Evolutionary conservation across 2,329 filamentous ascomycete genomes (phyloP).

Genomic region (Lomentospora prolificans): DNA sequence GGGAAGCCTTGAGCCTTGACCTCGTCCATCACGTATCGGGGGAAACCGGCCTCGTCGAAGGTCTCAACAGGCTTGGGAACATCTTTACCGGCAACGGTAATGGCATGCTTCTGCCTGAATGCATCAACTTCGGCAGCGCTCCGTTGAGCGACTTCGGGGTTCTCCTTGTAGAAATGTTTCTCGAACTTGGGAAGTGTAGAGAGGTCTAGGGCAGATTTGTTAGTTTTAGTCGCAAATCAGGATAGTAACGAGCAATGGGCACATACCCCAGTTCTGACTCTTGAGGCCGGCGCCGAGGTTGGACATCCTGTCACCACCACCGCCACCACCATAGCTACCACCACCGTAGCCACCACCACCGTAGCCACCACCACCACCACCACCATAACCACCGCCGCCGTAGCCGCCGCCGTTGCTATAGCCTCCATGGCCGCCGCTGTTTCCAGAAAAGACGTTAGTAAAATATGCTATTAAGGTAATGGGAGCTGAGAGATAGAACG

Average conservation of each 20-base stretch:
- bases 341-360: constrained; percentile 23
- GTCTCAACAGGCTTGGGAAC: constrained; percentile 92
- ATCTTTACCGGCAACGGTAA: constrained; percentile 68
- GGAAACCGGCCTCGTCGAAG: constrained; percentile 97
- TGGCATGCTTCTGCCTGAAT: constrained; percentile 78
- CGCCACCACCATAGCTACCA: constrained; percentile 36
- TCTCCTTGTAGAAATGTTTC: constrained; percentile 98
- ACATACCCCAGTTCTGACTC: constrained; percentile 79
- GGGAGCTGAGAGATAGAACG: not conserved
- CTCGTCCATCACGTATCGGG: constrained; percentile 93
- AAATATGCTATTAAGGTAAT: not conserved
- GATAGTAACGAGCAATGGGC: constrained; percentile 11
- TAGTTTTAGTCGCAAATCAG: constrained; percentile 17
- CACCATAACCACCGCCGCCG: constrained; percentile 8
- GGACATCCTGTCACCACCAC: constrained; percentile 87
- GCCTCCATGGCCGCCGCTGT: constrained; percentile 11
- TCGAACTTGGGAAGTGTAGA: constrained; percentile 85
- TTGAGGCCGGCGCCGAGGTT: constrained; percentile 81
- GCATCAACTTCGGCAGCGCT: constrained; percentile 71
- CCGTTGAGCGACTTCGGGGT: constrained; percentile 65
- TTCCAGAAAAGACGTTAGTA: not conserved
- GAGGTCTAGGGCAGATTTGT: constrained; percentile 49
- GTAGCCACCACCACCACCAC: constrained; percentile 20
- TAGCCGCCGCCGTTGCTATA: constrained; percentile 11
- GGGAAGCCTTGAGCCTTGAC: constrained; percentile 97